These are phyloP conservation scores for Rhynchospora tenuis DNA, from an alignment of 176 grass and related monocot genomes.

Conservation along the genomic window DNA sequence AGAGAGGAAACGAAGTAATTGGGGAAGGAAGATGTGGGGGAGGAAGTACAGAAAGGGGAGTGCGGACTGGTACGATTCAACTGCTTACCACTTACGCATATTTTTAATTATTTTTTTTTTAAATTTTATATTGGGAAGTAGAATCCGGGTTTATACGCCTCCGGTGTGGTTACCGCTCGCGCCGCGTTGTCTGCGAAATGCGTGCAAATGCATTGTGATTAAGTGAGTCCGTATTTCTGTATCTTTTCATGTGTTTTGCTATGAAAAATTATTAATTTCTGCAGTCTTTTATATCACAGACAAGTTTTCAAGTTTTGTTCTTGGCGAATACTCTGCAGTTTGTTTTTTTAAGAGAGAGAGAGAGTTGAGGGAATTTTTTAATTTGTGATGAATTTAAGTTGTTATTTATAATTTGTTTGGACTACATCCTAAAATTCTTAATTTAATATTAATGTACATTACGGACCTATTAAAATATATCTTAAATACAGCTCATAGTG, in stretches of 20 bases:
- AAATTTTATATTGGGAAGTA: neutral
- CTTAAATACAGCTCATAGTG: no score
- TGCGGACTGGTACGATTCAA: slow-evolving; percentile 56
- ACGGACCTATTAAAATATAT: no score
- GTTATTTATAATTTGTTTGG: no score
- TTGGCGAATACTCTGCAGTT: no score
- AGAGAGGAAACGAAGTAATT: neutral
- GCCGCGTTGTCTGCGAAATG: neutral
- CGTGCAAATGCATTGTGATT: neutral
- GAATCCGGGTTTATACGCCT: neutral
- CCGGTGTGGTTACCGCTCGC: neutral
- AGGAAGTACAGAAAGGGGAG: slow-evolving; percentile 38
- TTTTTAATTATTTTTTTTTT: neutral
- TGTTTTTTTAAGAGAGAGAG: no score
- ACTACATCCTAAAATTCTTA: no score
- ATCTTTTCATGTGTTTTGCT: neutral
- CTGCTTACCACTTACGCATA: neutral
- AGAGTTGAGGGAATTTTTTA: no score
- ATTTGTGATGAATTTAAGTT: no score
- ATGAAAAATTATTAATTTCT: no score
- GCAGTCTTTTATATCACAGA: no score
- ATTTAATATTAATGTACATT: no score
- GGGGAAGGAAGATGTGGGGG: slow-evolving; percentile 53
- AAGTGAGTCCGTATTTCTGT: neutral
- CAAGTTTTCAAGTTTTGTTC: no score